These are phyloP conservation scores for Talaromyces wortmannii DNA, from an alignment of 495 filamentous ascomycete species.

Conservation along the genomic window DNA sequence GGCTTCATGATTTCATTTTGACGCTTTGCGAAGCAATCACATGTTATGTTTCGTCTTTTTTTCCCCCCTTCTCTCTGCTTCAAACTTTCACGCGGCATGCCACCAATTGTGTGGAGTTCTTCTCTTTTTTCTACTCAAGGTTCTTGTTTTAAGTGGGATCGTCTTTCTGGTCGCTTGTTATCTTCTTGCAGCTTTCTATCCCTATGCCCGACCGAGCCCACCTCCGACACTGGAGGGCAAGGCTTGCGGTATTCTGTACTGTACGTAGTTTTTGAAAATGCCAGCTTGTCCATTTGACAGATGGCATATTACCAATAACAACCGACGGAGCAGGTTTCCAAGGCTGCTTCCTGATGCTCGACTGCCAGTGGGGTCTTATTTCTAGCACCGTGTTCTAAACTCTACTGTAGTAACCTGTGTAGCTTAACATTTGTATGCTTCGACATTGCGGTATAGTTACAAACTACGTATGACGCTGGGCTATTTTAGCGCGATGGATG, in stretches of 20 bases:
- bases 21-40: not conserved
- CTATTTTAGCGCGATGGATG: not conserved
- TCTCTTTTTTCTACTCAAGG: not conserved
- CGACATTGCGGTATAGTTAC: no score
- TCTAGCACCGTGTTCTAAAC: no score
- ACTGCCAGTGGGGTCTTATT: no score
- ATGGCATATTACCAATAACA: not conserved
- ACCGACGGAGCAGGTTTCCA: not conserved
- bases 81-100: not conserved
- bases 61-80: not conserved
- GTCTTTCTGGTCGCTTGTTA: not conserved
- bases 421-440: no score
- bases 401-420: no score
- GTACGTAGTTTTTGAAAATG: not conserved
- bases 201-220: not conserved
- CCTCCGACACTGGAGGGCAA: not conserved
- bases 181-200: not conserved
- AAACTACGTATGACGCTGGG: not conserved
- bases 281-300: not conserved
- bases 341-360: no score
- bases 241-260: not conserved
- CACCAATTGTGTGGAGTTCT: constrained; percentile 5
- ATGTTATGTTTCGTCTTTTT: constrained; percentile 2
- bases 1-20: not conserved
- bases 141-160: not conserved